Evolutionary conservation across 306 rosid species (phyloP).

Genomic region (Castanea mollissima): DNA sequence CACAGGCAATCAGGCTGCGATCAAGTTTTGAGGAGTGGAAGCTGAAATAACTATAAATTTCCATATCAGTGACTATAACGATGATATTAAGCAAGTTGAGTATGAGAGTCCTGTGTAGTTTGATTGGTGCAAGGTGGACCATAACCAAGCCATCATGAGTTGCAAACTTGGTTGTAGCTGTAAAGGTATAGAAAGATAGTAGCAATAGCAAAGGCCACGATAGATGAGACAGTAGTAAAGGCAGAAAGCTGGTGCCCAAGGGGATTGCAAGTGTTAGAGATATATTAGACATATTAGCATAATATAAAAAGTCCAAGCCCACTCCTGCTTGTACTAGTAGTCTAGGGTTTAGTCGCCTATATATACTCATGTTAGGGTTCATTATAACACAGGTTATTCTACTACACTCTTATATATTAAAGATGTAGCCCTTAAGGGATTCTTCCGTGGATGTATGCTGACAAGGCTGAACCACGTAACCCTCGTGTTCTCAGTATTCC

Average conservation of each 20-base stretch:
- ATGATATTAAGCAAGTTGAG: slow-evolving; percentile 75
- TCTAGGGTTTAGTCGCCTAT: no score
- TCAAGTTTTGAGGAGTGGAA: slow-evolving; percentile 80
- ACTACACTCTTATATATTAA: no score
- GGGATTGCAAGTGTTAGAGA: not conserved
- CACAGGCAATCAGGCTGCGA: slow-evolving; percentile 90
- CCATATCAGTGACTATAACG: slow-evolving; percentile 66
- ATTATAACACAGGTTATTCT: no score
- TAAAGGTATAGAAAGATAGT: not conserved
- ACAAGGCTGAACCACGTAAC: no score
- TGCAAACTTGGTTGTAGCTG: not conserved
- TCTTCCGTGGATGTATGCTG: no score
- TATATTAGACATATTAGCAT: no score
- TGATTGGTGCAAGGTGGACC: not conserved
- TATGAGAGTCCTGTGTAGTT: not conserved
- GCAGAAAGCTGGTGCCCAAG: not conserved
- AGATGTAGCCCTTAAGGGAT: no score
- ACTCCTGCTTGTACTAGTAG: no score
- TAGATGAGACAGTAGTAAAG: not conserved
- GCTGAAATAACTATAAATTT: slow-evolving; percentile 75
- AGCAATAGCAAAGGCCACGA: not conserved
- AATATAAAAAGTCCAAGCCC: no score
- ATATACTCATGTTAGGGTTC: no score
- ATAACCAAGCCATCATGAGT: not conserved
- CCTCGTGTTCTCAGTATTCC: no score